A percentile compares a stretch with the other conserved stretches of the same genome.
These are phyloP conservation scores for Dalbergia oliveri DNA, from an alignment of 306 rosid genomes.

Conservation along the genomic window DNA sequence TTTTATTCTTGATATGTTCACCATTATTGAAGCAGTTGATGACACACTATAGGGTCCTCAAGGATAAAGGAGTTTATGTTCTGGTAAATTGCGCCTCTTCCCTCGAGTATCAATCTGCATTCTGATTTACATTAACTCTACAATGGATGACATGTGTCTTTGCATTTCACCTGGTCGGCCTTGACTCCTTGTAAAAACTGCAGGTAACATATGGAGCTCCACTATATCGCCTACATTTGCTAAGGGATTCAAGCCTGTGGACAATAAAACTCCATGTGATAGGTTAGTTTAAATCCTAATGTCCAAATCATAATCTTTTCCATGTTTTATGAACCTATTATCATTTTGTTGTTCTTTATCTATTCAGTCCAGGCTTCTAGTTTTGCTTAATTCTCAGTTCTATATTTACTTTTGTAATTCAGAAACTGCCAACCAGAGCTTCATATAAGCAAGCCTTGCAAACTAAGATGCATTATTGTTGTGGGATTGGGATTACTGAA, in stretches of 20 bases:
- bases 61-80: constrained; percentile 86
- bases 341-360: neutral
- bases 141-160: constrained; percentile 10
- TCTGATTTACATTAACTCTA: constrained; percentile 21
- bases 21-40: constrained; percentile 94
- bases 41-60: constrained; percentile 95
- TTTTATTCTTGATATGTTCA: constrained; percentile 80
- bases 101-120: constrained; percentile 13
- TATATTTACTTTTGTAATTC: constrained; percentile 25
- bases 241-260: constrained; percentile 70
- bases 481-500: constrained; percentile 21
- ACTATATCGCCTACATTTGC: constrained; percentile 63
- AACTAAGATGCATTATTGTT: constrained; percentile 27
- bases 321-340: constrained; percentile 15
- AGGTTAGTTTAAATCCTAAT: constrained; percentile 61
- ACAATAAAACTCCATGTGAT: constrained; percentile 87
- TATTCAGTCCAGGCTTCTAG: constrained; percentile 11
- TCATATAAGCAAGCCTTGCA: neutral
- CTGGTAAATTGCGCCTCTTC: constrained; percentile 69
- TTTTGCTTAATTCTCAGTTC: constrained; percentile 16
- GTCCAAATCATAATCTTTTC: constrained; percentile 27
- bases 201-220: constrained; percentile 95
- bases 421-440: neutral
- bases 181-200: constrained; percentile 46
- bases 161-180: constrained; percentile 23